Base-by-base conservation (phyloP, 1,284 basidiomycete species). In the Calocybe gambosa region DNA sequence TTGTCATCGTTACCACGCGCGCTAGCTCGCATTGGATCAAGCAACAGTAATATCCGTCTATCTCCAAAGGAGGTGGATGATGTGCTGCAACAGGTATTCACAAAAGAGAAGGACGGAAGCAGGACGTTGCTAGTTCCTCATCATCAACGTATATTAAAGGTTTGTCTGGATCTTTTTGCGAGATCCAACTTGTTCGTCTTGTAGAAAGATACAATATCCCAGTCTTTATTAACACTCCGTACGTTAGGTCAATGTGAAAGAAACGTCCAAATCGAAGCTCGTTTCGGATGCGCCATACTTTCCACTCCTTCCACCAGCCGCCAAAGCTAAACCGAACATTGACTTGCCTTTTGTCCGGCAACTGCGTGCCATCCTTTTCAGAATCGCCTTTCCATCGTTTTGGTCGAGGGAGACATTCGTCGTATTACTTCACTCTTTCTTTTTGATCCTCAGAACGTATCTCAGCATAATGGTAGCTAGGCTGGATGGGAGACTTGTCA, bases 361-460 rank as follows among this genome's bases (percentile, higher is more conserved):
- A 62, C 79, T 95, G 3, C 64, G 75, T 8, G 80, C 90, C 1
- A 81, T 95, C 44, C 61, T 94, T 0, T 66, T 71, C 43, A 78
- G 81, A 13, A 80, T 95, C 50, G 82, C 85, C 5, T 78, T 95
- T 42, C 89, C 83, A 0, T 80, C 81, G 15, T 74, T 79, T 57
- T 71, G 70, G 8, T 83, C 85, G 3, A 88, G 86, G 55, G 93
- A 97, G 60, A 75, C 85, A 0, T 71, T 85, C 35, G 74, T 97
- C 29, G 74, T 98, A 13, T 60, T 80, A 3, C 65, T 88, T 0
- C 93, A 98, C 65, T 93, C 91, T 0, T 80, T 78, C 54, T 97
- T 98, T 68, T 78, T 98, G 42, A 77, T 98, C 1, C 67, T 91
- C 34, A 71, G 95, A 37, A 97, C 95, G 0, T 78, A 92, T 1